Percentiles rank a stretch among this genome's conserved stretches.
These are phyloP conservation scores for Stagonosporopsis cucurbitacearum DNA, from an alignment of 2,329 filamentous ascomycete species.

Conservation along the genomic window DNA sequence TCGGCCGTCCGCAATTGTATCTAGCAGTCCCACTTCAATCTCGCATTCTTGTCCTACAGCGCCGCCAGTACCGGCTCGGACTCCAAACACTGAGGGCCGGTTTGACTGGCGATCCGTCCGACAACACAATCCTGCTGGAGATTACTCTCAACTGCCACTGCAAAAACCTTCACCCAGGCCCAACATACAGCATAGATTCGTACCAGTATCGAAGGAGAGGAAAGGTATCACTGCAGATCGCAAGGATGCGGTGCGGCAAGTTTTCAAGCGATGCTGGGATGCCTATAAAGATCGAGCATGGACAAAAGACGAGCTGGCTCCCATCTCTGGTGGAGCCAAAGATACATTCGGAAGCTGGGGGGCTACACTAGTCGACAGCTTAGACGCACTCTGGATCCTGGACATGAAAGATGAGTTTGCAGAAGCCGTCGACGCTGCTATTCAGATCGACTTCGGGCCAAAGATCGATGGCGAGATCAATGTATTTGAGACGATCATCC, in stretches of 20 bases:
- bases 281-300: constrained; percentile 59
- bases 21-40: neutral
- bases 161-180: constrained; percentile 1
- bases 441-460: constrained; percentile 51
- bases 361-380: constrained; percentile 52
- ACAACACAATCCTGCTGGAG: constrained; percentile 16
- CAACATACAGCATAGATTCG: constrained; percentile 15
- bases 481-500: constrained; percentile 63
- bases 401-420: constrained; percentile 53
- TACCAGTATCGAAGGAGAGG: neutral
- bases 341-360: constrained; percentile 56
- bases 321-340: constrained; percentile 47
- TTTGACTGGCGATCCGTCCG: constrained; percentile 25
- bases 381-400: constrained; percentile 57
- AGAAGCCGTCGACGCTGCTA: constrained; percentile 51
- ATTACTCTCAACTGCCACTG: constrained; percentile 16
- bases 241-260: constrained; percentile 44
- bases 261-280: constrained; percentile 50
- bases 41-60: constrained; percentile 21
- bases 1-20: neutral
- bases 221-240: constrained; percentile 46
- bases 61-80: constrained; percentile 17
- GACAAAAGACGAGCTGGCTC: constrained; percentile 56
- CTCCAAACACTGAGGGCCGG: constrained; percentile 19
- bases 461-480: constrained; percentile 51